phyloP scores from a whole-genome alignment of 2,329 filamentous ascomycete species.

The Delphinella strobiligena region DNA sequence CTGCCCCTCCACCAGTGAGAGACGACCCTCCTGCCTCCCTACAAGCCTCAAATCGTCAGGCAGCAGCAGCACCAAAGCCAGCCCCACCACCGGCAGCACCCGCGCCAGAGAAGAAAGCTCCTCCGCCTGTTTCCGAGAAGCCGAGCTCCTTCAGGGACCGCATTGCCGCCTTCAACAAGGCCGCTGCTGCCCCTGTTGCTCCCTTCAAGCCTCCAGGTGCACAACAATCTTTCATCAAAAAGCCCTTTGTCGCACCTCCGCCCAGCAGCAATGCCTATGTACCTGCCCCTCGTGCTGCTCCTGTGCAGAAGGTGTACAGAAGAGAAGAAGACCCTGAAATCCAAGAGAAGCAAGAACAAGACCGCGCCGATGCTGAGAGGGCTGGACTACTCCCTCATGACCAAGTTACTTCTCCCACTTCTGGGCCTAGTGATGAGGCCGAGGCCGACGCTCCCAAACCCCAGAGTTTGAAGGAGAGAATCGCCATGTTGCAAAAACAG shows the following conservation, averaged over 20 bases:
- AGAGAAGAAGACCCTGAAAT: conserved; percentile 72
- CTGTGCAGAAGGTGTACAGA: conserved; percentile 64
- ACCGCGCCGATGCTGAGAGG: conserved; percentile 53
- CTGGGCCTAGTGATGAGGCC: conserved; percentile 28
- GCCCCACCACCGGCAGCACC: conserved; percentile 29
- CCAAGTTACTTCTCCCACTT: too few species aligned
- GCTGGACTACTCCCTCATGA: conserved; percentile 43
- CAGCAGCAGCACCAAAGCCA: conserved; percentile 6
- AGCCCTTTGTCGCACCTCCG: conserved; percentile 90
- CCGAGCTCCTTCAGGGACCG: conserved; percentile 92
- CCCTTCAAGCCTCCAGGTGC: conserved; percentile 72
- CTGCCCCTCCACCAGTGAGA: not conserved
- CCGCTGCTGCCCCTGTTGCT: conserved; percentile 71
- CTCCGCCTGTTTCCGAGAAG: conserved; percentile 53
- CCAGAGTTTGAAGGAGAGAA: conserved; percentile 85
- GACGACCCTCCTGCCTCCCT: conserved; percentile 15
- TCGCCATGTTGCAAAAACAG: conserved; percentile 86
- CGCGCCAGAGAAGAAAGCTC: conserved; percentile 41
- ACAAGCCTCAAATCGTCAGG: conserved; percentile 10
- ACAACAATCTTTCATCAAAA: conserved; percentile 71
- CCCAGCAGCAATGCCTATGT: conserved; percentile 87
- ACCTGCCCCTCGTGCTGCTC: conserved; percentile 56
- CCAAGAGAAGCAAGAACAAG: conserved; percentile 51
- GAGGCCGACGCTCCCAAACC: conserved; percentile 66
- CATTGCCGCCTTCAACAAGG: conserved; percentile 93